Evolutionary conservation across 2,329 filamentous ascomycete species (phyloP).

Genomic region (Fusarium guadeloupense): DNA sequence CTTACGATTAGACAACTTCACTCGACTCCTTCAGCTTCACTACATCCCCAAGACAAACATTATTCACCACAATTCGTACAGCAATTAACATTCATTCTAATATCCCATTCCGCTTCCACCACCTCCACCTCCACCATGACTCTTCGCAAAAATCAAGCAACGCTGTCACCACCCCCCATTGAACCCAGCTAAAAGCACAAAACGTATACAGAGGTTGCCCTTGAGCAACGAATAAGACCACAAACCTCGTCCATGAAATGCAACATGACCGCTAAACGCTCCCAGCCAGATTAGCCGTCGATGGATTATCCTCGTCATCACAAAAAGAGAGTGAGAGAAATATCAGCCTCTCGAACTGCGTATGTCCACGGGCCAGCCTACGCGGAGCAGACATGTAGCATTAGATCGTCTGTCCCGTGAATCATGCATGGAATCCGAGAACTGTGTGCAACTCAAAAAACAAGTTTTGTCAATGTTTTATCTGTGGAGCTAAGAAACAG

Average conservation of each 20-base stretch:
- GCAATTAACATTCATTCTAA: conserved; percentile 28
- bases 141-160: conserved; percentile 24
- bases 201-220: conserved; percentile 36
- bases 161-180: conserved; percentile 7
- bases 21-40: not conserved
- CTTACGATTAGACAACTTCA: not conserved
- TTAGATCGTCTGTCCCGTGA: conserved; percentile 31
- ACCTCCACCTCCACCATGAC: conserved; percentile 5
- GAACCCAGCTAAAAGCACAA: conserved; percentile 28
- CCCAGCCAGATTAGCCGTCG: conserved; percentile 28
- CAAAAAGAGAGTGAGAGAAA: conserved; percentile 32
- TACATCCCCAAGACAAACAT: not conserved
- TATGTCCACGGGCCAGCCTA: conserved; percentile 38
- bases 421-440: conserved; percentile 37
- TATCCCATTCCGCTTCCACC: conserved; percentile 11
- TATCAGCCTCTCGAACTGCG: conserved; percentile 29
- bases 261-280: conserved; percentile 22
- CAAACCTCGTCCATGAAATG: conserved; percentile 32
- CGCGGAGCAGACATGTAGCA: conserved; percentile 29
- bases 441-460: conserved; percentile 43
- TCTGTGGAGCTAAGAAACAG: conserved; percentile 55
- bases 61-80: conserved; percentile 14
- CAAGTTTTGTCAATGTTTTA: conserved; percentile 49
- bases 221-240: conserved; percentile 31
- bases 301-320: conserved; percentile 32